Evolutionary conservation across 129 eudicot species (phyloP).

Genomic region (Erigeron canadensis): DNA sequence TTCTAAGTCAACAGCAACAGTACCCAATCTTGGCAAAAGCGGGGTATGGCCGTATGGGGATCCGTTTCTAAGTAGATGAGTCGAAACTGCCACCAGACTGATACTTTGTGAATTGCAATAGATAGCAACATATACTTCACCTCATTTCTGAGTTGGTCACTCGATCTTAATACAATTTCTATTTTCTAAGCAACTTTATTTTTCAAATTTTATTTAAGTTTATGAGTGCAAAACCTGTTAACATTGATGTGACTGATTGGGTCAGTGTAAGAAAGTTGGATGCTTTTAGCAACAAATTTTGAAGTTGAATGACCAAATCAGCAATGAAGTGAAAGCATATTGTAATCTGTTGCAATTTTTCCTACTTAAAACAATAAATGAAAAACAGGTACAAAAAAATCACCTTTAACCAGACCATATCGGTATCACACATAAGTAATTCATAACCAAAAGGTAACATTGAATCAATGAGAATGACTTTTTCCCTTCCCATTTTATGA

Average conservation of each 20-base stretch:
- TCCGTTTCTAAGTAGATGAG: no score
- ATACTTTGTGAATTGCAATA: no score
- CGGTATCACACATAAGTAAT: conserved; percentile 96
- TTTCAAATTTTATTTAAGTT: background rate
- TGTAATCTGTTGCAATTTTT: background rate
- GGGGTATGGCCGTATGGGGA: no score
- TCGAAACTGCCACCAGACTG: no score
- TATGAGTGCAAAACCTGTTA: background rate
- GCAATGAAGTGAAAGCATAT: conserved; percentile 3
- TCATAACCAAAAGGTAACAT: conserved; percentile 85
- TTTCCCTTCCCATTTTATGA: conserved; percentile 99
- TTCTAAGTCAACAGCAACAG: no score
- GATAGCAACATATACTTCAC: no score
- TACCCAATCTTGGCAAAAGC: no score
- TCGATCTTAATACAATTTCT: no score
- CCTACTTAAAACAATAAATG: background rate
- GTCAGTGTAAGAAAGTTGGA: background rate
- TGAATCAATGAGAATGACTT: conserved; percentile 81
- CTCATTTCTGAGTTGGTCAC: no score
- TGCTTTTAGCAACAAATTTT: background rate
- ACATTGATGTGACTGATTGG: background rate
- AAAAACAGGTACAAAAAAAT: conserved; percentile 16
- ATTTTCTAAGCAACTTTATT: no score
- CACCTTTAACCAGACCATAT: conserved; percentile 99
- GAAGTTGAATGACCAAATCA: background rate